Percentiles rank a stretch among this genome's conserved stretches.
Conservation (phyloP, 2,329 filamentous ascomycete species). For the Diaporthe velutina region DNA sequence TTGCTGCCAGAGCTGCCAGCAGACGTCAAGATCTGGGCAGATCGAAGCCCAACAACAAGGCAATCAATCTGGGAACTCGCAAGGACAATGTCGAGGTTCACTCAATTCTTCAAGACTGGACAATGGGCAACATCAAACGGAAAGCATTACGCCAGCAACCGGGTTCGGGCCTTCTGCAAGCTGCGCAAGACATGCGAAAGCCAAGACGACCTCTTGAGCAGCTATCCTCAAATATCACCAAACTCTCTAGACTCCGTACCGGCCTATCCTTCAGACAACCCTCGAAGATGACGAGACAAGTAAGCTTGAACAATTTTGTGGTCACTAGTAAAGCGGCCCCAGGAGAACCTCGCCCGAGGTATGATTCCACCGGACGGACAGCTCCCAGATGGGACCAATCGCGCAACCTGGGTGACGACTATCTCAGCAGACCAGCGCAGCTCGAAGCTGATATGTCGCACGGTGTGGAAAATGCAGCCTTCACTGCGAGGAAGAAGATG, state of each 20-base stretch:
- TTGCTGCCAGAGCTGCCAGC: conserved; percentile 71
- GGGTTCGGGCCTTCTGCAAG: not conserved
- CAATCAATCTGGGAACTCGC: conserved; percentile 72
- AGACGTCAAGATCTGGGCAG: conserved; percentile 63
- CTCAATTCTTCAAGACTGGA: conserved; percentile 68
- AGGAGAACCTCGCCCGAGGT: not conserved
- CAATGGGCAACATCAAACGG: conserved; percentile 62
- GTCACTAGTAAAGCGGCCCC: conserved; percentile 38
- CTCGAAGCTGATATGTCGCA: conserved; percentile 62
- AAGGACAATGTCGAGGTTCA: conserved; percentile 71
- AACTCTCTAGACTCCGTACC: not conserved
- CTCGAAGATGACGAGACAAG: conserved; percentile 46
- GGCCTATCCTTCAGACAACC: conserved; percentile 45
- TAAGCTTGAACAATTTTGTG: conserved; percentile 50
- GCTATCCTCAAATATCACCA: conserved; percentile 41
- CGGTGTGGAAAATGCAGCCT: conserved; percentile 53
- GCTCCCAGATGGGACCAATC: not conserved
- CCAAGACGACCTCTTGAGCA: conserved; percentile 45
- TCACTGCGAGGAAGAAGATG: conserved; percentile 64
- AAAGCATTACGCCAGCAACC: conserved; percentile 33
- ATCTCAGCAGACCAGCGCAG: conserved; percentile 62
- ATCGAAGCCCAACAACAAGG: conserved; percentile 66
- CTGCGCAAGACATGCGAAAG: conserved; percentile 30
- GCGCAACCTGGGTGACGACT: not conserved
- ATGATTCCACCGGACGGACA: not conserved